A percentile compares a stretch with the other conserved stretches of the same genome.
phyloP scores from a whole-genome alignment of 2,329 filamentous ascomycete genomes.

The Sclerotiophoma versabilis region DNA sequence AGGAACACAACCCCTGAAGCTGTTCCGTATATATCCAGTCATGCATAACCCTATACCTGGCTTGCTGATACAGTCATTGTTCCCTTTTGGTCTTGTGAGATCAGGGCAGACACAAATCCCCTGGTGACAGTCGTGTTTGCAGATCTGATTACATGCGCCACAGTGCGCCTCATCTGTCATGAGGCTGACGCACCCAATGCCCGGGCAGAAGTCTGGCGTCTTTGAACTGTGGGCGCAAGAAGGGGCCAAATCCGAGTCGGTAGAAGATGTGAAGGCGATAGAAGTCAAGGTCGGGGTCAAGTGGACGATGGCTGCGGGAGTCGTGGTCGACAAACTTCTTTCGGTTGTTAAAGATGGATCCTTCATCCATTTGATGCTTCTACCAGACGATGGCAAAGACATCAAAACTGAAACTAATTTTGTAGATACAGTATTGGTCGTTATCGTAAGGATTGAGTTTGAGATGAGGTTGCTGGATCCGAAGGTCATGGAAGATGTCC shows the following conservation, averaged over 20 bases:
- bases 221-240: neutral
- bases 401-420: neutral
- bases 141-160: conserved; percentile 8
- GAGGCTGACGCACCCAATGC: conserved; percentile 4
- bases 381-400: neutral
- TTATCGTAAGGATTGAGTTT: neutral
- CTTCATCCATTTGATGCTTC: neutral
- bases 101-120: conserved; percentile 2
- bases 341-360: neutral
- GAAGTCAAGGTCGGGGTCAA: neutral
- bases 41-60: neutral
- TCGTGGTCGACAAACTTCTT: neutral
- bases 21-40: neutral
- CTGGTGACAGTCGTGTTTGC: neutral
- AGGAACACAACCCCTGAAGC: neutral
- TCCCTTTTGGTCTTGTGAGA: neutral
- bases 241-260: neutral
- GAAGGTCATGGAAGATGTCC: neutral
- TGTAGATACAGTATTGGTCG: neutral
- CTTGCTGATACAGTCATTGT: neutral
- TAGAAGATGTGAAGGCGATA: neutral
- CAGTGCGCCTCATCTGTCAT: conserved; percentile 1
- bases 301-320: neutral
- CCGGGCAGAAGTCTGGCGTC: conserved; percentile 3
- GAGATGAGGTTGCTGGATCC: neutral